These are phyloP conservation scores for Ceratocystis eucalypticola DNA, from an alignment of 2,329 filamentous ascomycete species.

Conservation along the genomic window DNA sequence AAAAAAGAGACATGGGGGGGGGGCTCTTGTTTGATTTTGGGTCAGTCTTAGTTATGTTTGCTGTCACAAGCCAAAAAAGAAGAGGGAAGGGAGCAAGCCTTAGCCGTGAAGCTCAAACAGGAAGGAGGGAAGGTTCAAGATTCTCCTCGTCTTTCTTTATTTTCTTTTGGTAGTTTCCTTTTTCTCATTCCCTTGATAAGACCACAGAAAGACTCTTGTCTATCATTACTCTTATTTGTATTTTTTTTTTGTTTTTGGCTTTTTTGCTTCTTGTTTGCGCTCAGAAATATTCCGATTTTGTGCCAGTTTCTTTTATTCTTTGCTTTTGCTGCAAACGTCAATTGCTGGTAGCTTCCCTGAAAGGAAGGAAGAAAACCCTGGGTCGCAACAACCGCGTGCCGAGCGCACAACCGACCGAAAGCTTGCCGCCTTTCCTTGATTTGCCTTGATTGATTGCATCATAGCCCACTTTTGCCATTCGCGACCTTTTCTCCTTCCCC, in stretches of 20 bases:
- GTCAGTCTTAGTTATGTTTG: neutral
- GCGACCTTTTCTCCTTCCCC: neutral
- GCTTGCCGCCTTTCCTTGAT: too few species aligned
- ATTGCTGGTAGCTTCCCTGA: neutral
- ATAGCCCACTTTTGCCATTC: neutral
- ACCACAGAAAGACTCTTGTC: neutral
- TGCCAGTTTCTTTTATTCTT: neutral
- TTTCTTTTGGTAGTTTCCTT: neutral
- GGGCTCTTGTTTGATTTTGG: neutral
- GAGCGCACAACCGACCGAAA: slow-evolving; percentile 4
- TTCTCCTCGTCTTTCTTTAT: neutral
- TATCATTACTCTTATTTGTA: neutral
- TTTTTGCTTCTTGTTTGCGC: neutral
- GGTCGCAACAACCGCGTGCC: slow-evolving; percentile 10
- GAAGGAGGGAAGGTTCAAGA: neutral
- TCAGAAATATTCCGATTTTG: neutral
- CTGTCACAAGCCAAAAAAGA: slow-evolving; percentile 4
- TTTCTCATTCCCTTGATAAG: neutral
- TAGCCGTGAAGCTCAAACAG: neutral
- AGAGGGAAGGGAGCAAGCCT: neutral
- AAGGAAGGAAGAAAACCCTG: neutral
- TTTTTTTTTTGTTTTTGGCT: neutral
- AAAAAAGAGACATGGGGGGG: neutral
- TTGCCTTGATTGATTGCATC: neutral
- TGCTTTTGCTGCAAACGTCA: neutral